Conservation (phyloP, 192 early-diverging fungal species). For the Podochytrium sp. region DNA sequence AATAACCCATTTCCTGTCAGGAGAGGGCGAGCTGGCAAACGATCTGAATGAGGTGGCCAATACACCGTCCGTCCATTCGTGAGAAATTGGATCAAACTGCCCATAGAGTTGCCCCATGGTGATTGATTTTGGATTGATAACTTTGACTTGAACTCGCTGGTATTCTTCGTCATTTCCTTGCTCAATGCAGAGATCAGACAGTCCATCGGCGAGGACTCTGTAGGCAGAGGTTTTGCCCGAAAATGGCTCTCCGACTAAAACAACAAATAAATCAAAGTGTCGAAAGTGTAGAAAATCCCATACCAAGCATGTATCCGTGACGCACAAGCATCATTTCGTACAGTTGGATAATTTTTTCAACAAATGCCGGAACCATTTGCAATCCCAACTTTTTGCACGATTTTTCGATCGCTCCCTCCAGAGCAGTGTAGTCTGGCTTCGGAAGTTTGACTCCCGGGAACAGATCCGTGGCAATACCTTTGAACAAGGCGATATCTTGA, state of each 20-base stretch:
- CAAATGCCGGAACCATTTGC: constrained; percentile 58
- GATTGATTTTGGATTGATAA: constrained; percentile 67
- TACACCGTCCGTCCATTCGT: constrained; percentile 70
- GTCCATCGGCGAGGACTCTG: constrained; percentile 59
- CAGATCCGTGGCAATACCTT: constrained; percentile 62
- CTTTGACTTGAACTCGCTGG: constrained; percentile 55
- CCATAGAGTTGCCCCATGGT: constrained; percentile 68
- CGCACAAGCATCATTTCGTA: constrained; percentile 72
- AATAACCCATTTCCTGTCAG: constrained; percentile 67
- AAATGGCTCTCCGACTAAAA: constrained; percentile 60
- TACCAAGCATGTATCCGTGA: constrained; percentile 63
- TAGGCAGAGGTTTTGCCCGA: constrained; percentile 64
- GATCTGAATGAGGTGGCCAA: constrained; percentile 57
- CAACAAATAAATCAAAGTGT: not conserved
- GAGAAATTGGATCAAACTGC: constrained; percentile 63
- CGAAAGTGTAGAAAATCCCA: not conserved
- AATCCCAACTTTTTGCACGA: constrained; percentile 51
- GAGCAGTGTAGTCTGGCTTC: constrained; percentile 60
- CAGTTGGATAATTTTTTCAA: constrained; percentile 69
- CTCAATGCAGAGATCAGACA: constrained; percentile 45
- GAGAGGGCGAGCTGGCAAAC: constrained; percentile 53
- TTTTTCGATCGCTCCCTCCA: constrained; percentile 53
- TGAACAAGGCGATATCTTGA: constrained; percentile 66
- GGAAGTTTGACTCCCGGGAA: constrained; percentile 65
- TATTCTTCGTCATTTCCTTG: constrained; percentile 50